Conservation (phyloP, 2,329 filamentous ascomycete genomes). For the Monosporascus sp. region DNA sequence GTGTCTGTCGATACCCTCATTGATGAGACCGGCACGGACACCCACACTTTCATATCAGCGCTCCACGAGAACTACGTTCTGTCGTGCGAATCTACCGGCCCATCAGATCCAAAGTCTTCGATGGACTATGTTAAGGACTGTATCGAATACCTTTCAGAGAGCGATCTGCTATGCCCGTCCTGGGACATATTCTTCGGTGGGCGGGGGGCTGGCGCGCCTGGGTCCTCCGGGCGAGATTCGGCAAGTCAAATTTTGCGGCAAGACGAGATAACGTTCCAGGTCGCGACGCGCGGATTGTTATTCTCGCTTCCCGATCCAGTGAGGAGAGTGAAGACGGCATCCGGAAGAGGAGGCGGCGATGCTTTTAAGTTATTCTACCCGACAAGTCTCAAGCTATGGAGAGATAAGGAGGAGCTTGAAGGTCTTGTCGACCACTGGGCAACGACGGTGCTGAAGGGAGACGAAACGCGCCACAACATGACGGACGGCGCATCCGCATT, state of each 20-base stretch:
- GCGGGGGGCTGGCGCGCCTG: conserved; percentile 42
- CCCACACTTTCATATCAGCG: conserved; percentile 81
- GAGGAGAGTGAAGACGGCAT: conserved; percentile 53
- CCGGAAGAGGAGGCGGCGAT: conserved; percentile 46
- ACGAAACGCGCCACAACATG: conserved; percentile 34
- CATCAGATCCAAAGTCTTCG: conserved; percentile 51
- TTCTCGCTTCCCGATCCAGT: conserved; percentile 85
- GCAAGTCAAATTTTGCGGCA: conserved; percentile 75
- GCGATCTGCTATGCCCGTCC: conserved; percentile 76
- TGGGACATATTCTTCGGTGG: conserved; percentile 63
- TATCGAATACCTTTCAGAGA: conserved; percentile 79
- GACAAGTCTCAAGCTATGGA: conserved; percentile 76
- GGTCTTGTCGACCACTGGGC: conserved; percentile 67
- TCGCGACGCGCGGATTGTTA: conserved; percentile 78
- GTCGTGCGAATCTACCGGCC: conserved; percentile 63
- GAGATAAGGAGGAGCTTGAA: conserved; percentile 75
- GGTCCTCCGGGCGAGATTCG: conserved; percentile 47
- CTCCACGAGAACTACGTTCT: conserved; percentile 90
- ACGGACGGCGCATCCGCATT: conserved; percentile 46
- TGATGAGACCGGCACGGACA: conserved; percentile 90
- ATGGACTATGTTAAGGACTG: conserved; percentile 80
- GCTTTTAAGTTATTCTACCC: conserved; percentile 92
- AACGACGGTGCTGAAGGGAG: conserved; percentile 53
- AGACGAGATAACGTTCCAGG: conserved; percentile 90
- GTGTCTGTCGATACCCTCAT: conserved; percentile 72